Evolutionary conservation across 768 basidiomycete genomes (phyloP), one percentile per base, ranked within the genome.

Genomic region (Pleurotus cornucopiae): DNA sequence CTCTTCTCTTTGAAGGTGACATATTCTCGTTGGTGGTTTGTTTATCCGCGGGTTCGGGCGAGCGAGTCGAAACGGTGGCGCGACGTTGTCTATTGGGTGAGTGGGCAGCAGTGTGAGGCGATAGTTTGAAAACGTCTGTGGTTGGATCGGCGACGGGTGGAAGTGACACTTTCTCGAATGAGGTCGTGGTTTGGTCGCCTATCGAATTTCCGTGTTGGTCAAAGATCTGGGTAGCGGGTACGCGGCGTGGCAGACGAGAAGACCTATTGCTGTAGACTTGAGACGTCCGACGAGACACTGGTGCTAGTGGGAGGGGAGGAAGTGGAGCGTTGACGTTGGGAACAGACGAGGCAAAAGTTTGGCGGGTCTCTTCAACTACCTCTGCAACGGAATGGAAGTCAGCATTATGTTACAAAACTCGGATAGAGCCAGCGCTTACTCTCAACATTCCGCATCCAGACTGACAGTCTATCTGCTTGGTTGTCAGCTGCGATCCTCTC

Each of bases 361-460:
- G 83, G 41, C 86, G 78, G 12, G 90, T 84, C 62, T 91, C 91
- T 64, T 91, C 86, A 5, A 91, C 87, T 13, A 91, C 89, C 73
- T 82, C 90, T 92, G 67, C 49, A 60, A 56, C 58, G 30, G 30
- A 34, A 34, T 34, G 46, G 38, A 43, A 34, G 37, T 18, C 43
- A 61, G 41, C 16, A 52, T 45, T 26, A 55, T 63, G 39, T 34
- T 34, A 34, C 30, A 34, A 1, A 34, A 34, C 30, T 34, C 30
- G 30, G 30, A 49, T 25, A 46, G 38, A 3, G 30, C 3, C 3
- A 26, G 34, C 37, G 6, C 89, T 65, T 67, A 91, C 91, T 86
- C 70, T 93, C 90, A 13, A 91, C 88, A 57, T 84, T 89, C 61
- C 81, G 81, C 70, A 91, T 87, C 91, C 91, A 93, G 52, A 87